phyloP scores from a whole-genome alignment of 2,329 filamentous ascomycete genomes.

The Penicillium hesseltinei region DNA sequence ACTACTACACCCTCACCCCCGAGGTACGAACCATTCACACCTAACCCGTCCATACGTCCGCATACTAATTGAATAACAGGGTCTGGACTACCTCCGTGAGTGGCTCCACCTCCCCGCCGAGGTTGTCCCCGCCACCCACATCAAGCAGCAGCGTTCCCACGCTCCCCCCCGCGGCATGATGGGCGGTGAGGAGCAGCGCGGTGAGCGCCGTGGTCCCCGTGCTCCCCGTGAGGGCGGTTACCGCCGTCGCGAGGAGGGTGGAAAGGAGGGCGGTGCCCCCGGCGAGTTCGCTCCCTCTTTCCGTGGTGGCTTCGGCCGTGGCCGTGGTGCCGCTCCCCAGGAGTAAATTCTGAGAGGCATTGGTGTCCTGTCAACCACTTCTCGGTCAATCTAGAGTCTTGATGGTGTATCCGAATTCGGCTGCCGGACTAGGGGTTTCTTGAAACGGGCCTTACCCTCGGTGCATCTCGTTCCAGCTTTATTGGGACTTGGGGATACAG shows the following conservation, averaged over 20 bases:
- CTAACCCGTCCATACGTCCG: too few species aligned
- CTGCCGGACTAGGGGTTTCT: constrained; percentile 29
- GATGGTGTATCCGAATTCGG: constrained; percentile 24
- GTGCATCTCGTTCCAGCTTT: constrained; percentile 22
- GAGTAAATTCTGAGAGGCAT: constrained; percentile 46
- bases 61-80: constrained; percentile 42
- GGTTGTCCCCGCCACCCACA: constrained; percentile 99
- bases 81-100: constrained; percentile 99
- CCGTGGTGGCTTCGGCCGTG: constrained; percentile 87
- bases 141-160: constrained; percentile 99
- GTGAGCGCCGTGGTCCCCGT: constrained; percentile 74
- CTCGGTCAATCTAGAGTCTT: constrained; percentile 35
- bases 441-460: constrained; percentile 27
- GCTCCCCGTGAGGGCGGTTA: constrained; percentile 81
- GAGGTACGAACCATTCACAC: constrained; percentile 50
- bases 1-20: constrained; percentile 99
- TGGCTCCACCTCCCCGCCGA: constrained; percentile 99
- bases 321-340: constrained; percentile 73
- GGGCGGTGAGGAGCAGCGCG: constrained; percentile 71
- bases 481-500: constrained; percentile 24
- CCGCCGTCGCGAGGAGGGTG: constrained; percentile 77
- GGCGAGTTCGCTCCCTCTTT: constrained; percentile 91
- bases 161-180: constrained; percentile 98
- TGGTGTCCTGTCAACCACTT: constrained; percentile 30
- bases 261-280: constrained; percentile 89